These are phyloP conservation scores for Irpex rosettiformis DNA, from an alignment of 1,284 basidiomycete species.

Conservation along the genomic window DNA sequence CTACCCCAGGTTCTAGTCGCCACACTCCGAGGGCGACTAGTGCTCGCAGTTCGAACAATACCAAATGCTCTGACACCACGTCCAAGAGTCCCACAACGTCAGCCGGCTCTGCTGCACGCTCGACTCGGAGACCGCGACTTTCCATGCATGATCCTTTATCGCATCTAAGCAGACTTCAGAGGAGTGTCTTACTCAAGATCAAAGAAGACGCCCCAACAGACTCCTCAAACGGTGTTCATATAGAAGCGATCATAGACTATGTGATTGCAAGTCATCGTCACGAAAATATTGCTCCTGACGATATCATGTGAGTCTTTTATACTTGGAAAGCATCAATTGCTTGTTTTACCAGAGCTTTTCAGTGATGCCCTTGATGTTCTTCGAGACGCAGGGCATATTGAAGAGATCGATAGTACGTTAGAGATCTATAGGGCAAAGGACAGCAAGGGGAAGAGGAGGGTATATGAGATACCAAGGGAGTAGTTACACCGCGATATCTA, in stretches of 20 bases:
- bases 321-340: too few species aligned
- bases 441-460: not conserved
- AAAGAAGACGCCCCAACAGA: constrained; percentile 31
- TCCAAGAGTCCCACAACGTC: too few species aligned
- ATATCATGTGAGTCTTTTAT: not conserved
- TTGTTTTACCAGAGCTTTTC: not conserved
- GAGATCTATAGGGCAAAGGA: not conserved
- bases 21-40: too few species aligned
- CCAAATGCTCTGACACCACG: too few species aligned
- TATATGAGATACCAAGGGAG: not conserved
- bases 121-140: not conserved
- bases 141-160: constrained; percentile 43
- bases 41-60: not conserved
- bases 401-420: not conserved
- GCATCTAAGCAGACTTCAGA: constrained; percentile 59
- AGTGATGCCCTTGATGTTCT: not conserved
- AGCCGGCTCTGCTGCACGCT: too few species aligned
- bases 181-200: constrained; percentile 63
- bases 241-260: not conserved
- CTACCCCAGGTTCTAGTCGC: not conserved
- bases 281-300: not conserved
- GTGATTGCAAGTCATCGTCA: not conserved
- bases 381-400: constrained; percentile 13
- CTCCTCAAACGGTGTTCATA: not conserved
- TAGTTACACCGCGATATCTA: too few species aligned